Conservation (phyloP, 225 moss, liverwort and hornwort genomes). For the Climacium dendroides region DNA sequence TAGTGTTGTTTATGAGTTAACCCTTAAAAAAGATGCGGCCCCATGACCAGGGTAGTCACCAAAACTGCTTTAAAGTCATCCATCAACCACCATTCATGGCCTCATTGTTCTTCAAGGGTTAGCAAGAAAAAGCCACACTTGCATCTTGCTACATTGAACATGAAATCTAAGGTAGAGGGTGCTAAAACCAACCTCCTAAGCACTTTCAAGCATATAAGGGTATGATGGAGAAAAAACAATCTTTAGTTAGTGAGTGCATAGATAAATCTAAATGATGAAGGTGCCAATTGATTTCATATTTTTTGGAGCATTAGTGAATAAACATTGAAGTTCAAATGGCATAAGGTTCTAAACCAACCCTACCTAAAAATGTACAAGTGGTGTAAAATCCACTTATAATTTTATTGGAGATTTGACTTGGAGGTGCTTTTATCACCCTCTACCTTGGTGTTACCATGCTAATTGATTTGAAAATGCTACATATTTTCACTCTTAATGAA, state of each 20-base stretch:
- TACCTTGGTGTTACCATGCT: too few species aligned
- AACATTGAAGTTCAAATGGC: background rate
- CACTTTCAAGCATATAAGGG: background rate
- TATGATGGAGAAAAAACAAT: background rate
- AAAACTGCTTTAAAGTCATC: too few species aligned
- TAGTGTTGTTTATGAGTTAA: too few species aligned
- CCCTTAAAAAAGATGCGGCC: rapidly evolving
- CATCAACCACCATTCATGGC: too few species aligned
- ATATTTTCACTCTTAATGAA: too few species aligned
- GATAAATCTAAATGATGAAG: background rate
- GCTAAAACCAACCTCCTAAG: rapidly evolving
- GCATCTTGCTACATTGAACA: background rate
- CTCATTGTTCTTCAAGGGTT: background rate
- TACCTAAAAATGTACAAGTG: background rate
- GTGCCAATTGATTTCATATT: background rate
- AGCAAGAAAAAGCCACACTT: background rate
- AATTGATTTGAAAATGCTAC: too few species aligned
- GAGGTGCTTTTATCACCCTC: too few species aligned
- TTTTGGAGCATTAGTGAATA: background rate
- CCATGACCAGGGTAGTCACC: too few species aligned
- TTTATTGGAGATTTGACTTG: rapidly evolving
- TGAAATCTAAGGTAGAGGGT: background rate
- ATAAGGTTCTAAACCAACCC: background rate
- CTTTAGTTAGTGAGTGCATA: background rate
- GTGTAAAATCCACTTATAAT: background rate